Conservation (phyloP, 257 asterid genomes). For the Eustoma russellianum region DNA sequence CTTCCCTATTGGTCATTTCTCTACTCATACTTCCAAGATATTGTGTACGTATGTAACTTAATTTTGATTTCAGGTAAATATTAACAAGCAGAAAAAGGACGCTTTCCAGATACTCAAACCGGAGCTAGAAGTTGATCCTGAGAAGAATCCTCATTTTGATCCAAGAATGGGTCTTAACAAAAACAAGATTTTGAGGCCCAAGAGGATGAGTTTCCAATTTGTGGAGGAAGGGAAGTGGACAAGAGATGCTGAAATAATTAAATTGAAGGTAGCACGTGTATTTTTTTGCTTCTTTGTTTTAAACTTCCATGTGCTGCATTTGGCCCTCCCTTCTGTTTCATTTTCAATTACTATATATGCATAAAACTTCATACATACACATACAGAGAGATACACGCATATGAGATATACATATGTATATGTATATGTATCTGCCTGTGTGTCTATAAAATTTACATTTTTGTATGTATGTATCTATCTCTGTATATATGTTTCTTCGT, state of each 20-base stretch:
- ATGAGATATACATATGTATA: too few species aligned
- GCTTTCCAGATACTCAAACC: conserved; percentile 97
- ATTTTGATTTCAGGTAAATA: conserved; percentile 57
- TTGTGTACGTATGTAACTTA: neutral
- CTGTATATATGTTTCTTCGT: too few species aligned
- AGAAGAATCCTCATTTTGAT: conserved; percentile 77
- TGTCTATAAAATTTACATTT: too few species aligned
- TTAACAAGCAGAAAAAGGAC: conserved; percentile 90
- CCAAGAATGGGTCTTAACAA: conserved; percentile 82
- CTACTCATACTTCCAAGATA: neutral
- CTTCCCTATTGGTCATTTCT: neutral
- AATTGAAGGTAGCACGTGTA: conserved; percentile 49
- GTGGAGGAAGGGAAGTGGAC: conserved; percentile 99
- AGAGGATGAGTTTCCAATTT: conserved; percentile 76
- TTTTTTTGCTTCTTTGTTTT: neutral
- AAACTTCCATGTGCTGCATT: neutral
- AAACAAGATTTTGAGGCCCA: conserved; percentile 75
- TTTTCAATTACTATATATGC: neutral
- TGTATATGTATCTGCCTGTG: too few species aligned
- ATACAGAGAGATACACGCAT: too few species aligned
- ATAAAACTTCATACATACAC: too few species aligned
- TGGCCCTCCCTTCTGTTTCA: neutral
- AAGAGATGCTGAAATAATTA: conserved; percentile 75
- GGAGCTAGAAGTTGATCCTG: conserved; percentile 90
- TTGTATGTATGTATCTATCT: too few species aligned